phyloP scores from a whole-genome alignment of 352 stramenopile genomes.

The Pythium sukuiense region DNA sequence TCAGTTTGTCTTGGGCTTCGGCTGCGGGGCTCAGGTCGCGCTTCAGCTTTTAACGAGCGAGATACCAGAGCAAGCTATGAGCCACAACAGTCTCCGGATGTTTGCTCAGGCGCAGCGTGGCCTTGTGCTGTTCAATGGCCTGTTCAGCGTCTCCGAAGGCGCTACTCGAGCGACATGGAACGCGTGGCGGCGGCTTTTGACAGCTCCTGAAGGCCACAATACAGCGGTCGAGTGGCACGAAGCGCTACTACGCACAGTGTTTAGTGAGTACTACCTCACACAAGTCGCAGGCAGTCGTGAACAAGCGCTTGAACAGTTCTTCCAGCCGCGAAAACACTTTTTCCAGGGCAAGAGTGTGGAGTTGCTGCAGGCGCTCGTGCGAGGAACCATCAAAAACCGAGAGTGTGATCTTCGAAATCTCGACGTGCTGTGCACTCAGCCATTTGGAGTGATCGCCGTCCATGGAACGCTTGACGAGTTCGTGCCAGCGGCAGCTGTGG shows the following conservation, averaged over 20 bases:
- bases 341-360: conserved; percentile 35
- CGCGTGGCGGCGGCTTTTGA: conserved; percentile 19
- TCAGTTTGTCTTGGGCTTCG: conserved; percentile 69
- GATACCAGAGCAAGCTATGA: conserved; percentile 35
- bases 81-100: conserved; percentile 26
- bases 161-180: conserved; percentile 12
- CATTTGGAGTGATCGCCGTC: conserved; percentile 55
- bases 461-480: conserved; percentile 32
- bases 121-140: conserved; percentile 56
- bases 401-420: conserved; percentile 34
- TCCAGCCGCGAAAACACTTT: conserved; percentile 45
- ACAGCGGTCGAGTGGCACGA: conserved; percentile 48
- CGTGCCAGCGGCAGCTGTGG: conserved; percentile 30
- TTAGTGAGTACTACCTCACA: conserved; percentile 66
- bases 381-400: conserved; percentile 47
- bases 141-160: conserved; percentile 2
- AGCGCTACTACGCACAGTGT: conserved; percentile 39
- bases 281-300: conserved; percentile 48
- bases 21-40: conserved; percentile 49
- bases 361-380: conserved; percentile 40
- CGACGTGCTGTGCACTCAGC: conserved; percentile 25
- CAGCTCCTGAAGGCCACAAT: background rate
- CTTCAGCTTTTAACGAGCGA: conserved; percentile 49
- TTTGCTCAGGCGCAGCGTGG: conserved; percentile 51
- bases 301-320: conserved; percentile 51